Base-by-base conservation (phyloP, 495 filamentous ascomycete species). In the Lophiostoma macrostomum region DNA sequence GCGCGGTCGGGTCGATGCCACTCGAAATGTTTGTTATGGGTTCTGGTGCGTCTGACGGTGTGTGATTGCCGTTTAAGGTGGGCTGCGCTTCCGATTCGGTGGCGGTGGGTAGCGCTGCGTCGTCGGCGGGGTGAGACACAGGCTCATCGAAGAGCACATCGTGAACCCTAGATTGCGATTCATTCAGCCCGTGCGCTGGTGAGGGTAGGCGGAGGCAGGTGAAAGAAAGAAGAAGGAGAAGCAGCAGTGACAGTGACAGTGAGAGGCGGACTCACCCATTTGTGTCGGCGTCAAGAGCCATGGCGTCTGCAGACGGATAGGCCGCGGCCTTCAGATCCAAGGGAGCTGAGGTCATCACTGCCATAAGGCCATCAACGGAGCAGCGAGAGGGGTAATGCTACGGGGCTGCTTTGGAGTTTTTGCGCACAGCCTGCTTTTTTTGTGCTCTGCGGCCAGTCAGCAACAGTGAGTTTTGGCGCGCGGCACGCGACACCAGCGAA, bases 291-390 rank as follows among this genome's bases (percentile, higher is more conserved):
- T 73, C 68, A 29, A 78, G 42, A 42, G 74, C 68, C 70, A 74
- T 73, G 58, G 69, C 67, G 54, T 76, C 74, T 41, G 67, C 63
- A 43, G 70, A 62, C 56, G 67, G 64, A 63, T 71, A 67, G 29
- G 73, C 63, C 53, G 65, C 65, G 16, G 68, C 65, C 67, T 78
- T 81, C 46, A 73, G 70, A 54, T 76, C 73, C 32, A 75, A 66
- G 50, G 71, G 58, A 19, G 60, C 71, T 46, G 79, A 74, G n/a
- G 77, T 72, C 78, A 83, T 81, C 45, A 74, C 69, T 69, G 73
- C 72, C 74, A 80, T 72, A 50, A 23, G 60, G 43, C 60, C 60
- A 58, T 63, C 35, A 53, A 61, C 27, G 39, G n/a, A 28, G 18
- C 6, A 62, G 50, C 50, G 43, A 42, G 45, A 43, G 8, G 10